A percentile compares a stretch with the other conserved stretches of the same genome.
Conservation (phyloP, 176 grass and related monocot species). For the Coix lacrymajobi region DNA sequence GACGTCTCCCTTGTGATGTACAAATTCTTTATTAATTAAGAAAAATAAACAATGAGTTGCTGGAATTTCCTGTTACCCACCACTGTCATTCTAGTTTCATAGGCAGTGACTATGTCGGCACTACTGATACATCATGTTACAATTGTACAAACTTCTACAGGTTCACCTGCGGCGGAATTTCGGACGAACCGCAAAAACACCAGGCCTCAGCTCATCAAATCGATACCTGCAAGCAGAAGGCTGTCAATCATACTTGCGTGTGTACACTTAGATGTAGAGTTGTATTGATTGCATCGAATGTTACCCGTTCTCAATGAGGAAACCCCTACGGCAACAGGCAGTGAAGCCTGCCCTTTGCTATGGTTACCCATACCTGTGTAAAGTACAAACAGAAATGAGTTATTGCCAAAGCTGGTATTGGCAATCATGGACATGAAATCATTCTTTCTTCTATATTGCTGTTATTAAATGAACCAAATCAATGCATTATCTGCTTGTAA, state of each 20-base stretch:
- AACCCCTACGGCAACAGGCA: constrained; percentile 63
- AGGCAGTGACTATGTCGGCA: background rate
- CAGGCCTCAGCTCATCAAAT: constrained; percentile 67
- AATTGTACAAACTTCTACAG: background rate
- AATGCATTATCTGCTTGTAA: background rate
- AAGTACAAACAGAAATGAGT: constrained; percentile 17
- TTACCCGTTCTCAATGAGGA: constrained; percentile 79
- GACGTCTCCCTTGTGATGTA: too few relatives aligned
- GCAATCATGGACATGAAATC: background rate
- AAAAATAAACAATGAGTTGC: background rate
- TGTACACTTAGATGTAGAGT: background rate
- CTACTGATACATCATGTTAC: background rate
- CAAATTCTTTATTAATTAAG: background rate
- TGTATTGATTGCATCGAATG: background rate
- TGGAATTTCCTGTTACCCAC: background rate
- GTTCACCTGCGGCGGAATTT: constrained; percentile 60
- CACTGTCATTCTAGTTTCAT: background rate
- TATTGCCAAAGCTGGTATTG: background rate
- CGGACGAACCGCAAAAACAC: constrained; percentile 60
- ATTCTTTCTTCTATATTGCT: background rate
- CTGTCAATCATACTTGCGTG: background rate
- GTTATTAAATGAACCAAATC: background rate
- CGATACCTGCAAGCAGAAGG: constrained; percentile 42
- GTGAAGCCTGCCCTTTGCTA: constrained; percentile 81
- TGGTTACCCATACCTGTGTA: constrained; percentile 89